Evolutionary conservation across 495 filamentous ascomycete genomes (phyloP).

Genomic region (Hypoxylon trugodes): DNA sequence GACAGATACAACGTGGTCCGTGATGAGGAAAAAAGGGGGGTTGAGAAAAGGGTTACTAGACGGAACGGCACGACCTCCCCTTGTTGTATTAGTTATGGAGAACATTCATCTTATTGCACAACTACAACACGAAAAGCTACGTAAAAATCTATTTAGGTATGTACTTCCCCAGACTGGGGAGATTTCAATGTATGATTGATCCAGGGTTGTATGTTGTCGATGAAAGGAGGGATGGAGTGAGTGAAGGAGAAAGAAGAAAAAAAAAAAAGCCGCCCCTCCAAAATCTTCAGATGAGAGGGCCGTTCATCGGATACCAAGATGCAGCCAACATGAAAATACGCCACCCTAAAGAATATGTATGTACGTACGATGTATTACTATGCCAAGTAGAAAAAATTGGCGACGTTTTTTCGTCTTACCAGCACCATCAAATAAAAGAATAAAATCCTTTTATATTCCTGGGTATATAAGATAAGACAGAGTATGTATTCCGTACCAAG

Average conservation of each 20-base stretch:
- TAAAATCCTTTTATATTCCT: not conserved
- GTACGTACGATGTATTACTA: constrained; percentile 20
- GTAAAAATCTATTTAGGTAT: constrained; percentile 5
- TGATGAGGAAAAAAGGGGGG: constrained; percentile 3
- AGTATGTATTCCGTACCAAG: constrained; percentile 7
- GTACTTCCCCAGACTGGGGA: constrained; percentile 19
- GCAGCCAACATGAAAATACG: not conserved
- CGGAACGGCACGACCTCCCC: constrained; percentile 9
- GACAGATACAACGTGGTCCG: constrained; percentile 33
- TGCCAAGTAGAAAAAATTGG: constrained; percentile 5
- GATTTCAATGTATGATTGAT: constrained; percentile 12
- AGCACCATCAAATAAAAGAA: no score
- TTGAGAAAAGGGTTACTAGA: not conserved
- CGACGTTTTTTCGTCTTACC: constrained; percentile 1
- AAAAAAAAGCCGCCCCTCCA: constrained; percentile 12
- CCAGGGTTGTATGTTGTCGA: not conserved
- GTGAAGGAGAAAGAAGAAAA: not conserved
- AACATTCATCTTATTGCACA: not conserved
- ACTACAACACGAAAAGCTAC: not conserved
- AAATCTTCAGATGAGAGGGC: no score
- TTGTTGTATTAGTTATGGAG: constrained; percentile 24
- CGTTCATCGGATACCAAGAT: not conserved
- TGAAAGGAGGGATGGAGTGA: not conserved
- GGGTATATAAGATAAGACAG: not conserved
- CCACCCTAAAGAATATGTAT: not conserved